These are phyloP conservation scores for Lotmaria passim DNA, from an alignment of 208 protist species.

Conservation along the genomic window DNA sequence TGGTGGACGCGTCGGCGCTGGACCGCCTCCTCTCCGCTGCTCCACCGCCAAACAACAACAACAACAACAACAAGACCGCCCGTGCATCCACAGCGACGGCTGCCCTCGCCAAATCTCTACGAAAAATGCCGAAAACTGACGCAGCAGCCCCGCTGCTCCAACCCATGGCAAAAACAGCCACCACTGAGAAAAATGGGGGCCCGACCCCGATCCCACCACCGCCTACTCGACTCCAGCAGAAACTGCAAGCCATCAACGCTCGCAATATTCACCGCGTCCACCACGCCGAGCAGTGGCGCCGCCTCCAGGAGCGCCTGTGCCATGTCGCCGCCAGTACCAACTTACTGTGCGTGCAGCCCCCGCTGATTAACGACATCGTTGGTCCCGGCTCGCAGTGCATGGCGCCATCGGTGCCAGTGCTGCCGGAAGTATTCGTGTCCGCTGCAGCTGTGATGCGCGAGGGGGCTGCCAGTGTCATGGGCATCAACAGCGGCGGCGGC, in stretches of 20 bases:
- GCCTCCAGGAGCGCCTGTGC: conserved; percentile 29
- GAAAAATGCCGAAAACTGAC: no score
- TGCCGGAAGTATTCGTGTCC: conserved; percentile 64
- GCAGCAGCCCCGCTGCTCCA: background rate
- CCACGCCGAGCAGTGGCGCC: conserved; percentile 37
- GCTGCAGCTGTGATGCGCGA: background rate
- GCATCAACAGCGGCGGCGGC: background rate
- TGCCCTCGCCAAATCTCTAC: no score
- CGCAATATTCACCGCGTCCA: conserved; percentile 42
- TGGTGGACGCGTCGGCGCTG: background rate
- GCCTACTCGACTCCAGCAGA: conserved; percentile 27
- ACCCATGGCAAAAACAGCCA: background rate
- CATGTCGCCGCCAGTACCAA: conserved; percentile 57
- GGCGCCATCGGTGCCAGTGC: conserved; percentile 49
- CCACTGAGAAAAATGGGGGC: background rate
- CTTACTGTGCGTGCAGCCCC: conserved; percentile 30
- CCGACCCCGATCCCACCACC: conserved; percentile 1
- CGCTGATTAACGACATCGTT: conserved; percentile 69
- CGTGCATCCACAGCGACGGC: background rate
- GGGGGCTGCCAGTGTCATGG: background rate
- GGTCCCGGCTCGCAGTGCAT: conserved; percentile 51
- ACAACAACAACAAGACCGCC: no score
- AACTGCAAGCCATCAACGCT: conserved; percentile 50
- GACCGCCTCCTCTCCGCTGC: background rate
- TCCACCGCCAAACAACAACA: no score